Percentiles rank a stretch among this genome's conserved stretches.
phyloP scores from a whole-genome alignment of 305 asterid species.

The Fraxinus baroniana region DNA sequence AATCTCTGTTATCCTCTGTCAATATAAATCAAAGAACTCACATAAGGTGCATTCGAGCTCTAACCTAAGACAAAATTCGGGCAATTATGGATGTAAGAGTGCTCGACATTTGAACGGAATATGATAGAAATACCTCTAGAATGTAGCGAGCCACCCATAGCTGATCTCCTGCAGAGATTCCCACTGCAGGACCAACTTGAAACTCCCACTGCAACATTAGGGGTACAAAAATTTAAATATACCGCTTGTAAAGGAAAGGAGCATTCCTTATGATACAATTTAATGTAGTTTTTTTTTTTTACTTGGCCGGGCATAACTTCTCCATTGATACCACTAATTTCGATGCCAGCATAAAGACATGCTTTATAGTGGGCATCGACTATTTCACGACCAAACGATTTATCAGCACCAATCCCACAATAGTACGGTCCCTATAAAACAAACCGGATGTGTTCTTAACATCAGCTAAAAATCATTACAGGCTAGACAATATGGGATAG shows the following conservation, averaged over 20 bases:
- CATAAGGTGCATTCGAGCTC: not conserved
- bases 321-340: conserved; percentile 55
- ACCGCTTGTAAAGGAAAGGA: too few species aligned
- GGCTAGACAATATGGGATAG: too few species aligned
- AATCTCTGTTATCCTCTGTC: conserved; percentile 69
- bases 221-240: not conserved
- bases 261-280: too few species aligned
- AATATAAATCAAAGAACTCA: not conserved
- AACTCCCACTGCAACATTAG: conserved; percentile 10
- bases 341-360: conserved; percentile 61
- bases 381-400: conserved; percentile 71
- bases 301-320: conserved; percentile 87
- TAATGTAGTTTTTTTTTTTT: conserved; percentile 3
- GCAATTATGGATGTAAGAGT: too few species aligned
- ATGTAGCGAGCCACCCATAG: conserved; percentile 78
- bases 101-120: too few species aligned
- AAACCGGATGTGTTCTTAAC: too few species aligned
- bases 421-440: conserved; percentile 68
- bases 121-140: conserved; percentile 46
- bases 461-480: too few species aligned
- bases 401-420: conserved; percentile 66
- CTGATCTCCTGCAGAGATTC: conserved; percentile 68
- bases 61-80: too few species aligned
- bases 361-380: conserved; percentile 76
- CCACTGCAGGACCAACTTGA: conserved; percentile 69